These are phyloP conservation scores for Gynandropsis gynandra DNA, from an alignment of 345 rosid genomes.

Conservation along the genomic window DNA sequence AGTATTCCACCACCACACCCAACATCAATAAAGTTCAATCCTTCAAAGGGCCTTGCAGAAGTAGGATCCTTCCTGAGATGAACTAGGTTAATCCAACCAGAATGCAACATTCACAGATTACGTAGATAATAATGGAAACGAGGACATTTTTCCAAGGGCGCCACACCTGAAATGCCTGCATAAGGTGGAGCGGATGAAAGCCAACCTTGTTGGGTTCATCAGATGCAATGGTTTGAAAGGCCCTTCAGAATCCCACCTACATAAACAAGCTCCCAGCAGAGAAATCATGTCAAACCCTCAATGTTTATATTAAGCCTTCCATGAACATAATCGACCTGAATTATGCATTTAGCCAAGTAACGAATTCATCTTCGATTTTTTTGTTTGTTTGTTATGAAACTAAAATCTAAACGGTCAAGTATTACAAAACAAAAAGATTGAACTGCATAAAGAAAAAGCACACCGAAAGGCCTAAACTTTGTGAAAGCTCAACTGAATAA, in stretches of 20 bases:
- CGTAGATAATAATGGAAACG: background rate
- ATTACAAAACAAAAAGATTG: background rate
- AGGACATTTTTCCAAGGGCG: background rate
- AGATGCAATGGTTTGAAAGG: slow-evolving; percentile 82
- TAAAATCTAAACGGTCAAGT: background rate
- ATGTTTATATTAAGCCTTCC: background rate
- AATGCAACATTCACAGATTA: background rate
- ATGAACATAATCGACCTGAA: background rate
- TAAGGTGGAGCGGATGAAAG: slow-evolving; percentile 87
- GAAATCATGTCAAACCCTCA: background rate
- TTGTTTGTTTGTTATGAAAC: too few relatives aligned
- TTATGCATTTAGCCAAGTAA: background rate
- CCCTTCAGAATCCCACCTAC: slow-evolving; percentile 93
- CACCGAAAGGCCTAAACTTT: too few relatives aligned
- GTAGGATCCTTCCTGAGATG: slow-evolving; percentile 65
- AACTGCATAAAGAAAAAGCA: slow-evolving; percentile 5
- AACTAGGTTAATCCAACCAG: slow-evolving; percentile 3
- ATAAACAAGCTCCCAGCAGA: background rate
- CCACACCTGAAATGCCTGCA: slow-evolving; percentile 73
- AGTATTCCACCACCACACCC: slow-evolving; percentile 98
- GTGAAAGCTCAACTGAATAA: too few relatives aligned
- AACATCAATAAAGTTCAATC: slow-evolving; percentile 63
- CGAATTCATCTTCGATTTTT: background rate
- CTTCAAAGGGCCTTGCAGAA: slow-evolving; percentile 73
- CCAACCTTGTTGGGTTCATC: slow-evolving; percentile 81